Evolutionary conservation across 192 early-diverging fungal species (phyloP).

Genomic region (Rhizoclosmatium sp.): DNA sequence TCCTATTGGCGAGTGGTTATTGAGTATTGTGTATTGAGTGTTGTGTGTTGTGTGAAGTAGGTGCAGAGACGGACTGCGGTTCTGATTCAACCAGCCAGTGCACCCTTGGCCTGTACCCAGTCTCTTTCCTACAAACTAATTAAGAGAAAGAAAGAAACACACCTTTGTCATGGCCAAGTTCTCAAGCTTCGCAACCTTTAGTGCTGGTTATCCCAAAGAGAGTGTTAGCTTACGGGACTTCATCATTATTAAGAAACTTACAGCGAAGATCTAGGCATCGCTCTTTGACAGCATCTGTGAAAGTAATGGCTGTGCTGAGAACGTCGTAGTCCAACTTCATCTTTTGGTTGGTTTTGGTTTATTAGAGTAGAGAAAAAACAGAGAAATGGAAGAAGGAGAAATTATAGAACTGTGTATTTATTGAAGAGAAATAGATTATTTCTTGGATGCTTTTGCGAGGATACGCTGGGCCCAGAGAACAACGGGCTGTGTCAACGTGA

Average conservation of each 20-base stretch:
- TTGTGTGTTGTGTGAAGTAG: background rate
- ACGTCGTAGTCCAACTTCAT: slow-evolving; percentile 64
- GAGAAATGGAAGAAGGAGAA: no score
- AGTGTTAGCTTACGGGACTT: slow-evolving; percentile 11
- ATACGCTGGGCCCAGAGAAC: slow-evolving; percentile 89
- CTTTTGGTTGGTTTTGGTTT: background rate
- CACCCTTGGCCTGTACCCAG: no score
- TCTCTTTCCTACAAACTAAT: background rate
- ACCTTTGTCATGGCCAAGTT: slow-evolving; percentile 95
- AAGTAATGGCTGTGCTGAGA: slow-evolving; percentile 53
- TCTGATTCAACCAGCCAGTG: no score
- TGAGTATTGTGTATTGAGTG: background rate
- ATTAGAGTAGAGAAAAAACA: background rate
- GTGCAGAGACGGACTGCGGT: background rate
- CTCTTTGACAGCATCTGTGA: slow-evolving; percentile 88
- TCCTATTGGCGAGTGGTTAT: slow-evolving; percentile 50
- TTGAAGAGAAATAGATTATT: no score
- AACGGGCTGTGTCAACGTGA: slow-evolving; percentile 69
- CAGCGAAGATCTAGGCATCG: slow-evolving; percentile 89
- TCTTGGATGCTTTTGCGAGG: slow-evolving; percentile 54
- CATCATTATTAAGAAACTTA: slow-evolving; percentile 48
- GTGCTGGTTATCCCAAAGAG: slow-evolving; percentile 55
- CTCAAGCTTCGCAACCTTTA: slow-evolving; percentile 90
- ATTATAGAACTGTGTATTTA: no score
- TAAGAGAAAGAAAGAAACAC: slow-evolving; percentile 3